These are phyloP conservation scores for Ophiocordyceps sinensis DNA, from an alignment of 2,329 filamentous ascomycete genomes.

Conservation along the genomic window DNA sequence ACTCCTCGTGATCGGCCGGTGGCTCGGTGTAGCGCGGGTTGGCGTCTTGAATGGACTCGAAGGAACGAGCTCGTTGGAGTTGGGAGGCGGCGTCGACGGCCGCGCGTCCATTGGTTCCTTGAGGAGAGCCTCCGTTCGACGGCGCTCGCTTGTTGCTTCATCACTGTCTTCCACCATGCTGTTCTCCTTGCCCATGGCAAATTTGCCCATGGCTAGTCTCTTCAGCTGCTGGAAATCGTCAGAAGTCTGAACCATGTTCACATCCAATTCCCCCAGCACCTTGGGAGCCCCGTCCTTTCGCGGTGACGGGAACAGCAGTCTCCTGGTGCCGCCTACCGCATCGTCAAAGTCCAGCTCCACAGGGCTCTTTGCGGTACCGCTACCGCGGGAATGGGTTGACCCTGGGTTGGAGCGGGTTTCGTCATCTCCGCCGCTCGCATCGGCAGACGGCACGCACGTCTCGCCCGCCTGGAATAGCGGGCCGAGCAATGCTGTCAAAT, in stretches of 20 bases:
- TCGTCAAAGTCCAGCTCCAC: conserved; percentile 35
- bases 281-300: conserved; percentile 49
- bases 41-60: conserved; percentile 45
- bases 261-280: conserved; percentile 41
- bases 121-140: conserved; percentile 52
- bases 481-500: conserved; percentile 1
- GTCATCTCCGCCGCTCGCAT: conserved; percentile 1
- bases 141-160: conserved; percentile 22
- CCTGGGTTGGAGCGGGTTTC: conserved; percentile 15
- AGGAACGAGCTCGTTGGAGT: conserved; percentile 20
- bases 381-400: conserved; percentile 39
- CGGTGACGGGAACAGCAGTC: conserved; percentile 66
- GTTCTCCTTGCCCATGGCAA: conserved; percentile 28
- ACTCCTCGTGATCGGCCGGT: conserved; percentile 46
- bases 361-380: conserved; percentile 41
- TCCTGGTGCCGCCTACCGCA: conserved; percentile 42
- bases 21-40: conserved; percentile 44
- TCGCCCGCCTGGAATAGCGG: neutral
- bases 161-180: conserved; percentile 9
- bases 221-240: conserved; percentile 22
- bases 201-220: conserved; percentile 19
- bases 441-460: neutral
- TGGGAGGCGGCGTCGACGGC: conserved; percentile 39
- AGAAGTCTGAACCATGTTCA: conserved; percentile 35
- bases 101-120: conserved; percentile 34